Evolutionary conservation across 1,284 basidiomycete genomes (phyloP).

Genomic region (Kwoniella shivajii): DNA sequence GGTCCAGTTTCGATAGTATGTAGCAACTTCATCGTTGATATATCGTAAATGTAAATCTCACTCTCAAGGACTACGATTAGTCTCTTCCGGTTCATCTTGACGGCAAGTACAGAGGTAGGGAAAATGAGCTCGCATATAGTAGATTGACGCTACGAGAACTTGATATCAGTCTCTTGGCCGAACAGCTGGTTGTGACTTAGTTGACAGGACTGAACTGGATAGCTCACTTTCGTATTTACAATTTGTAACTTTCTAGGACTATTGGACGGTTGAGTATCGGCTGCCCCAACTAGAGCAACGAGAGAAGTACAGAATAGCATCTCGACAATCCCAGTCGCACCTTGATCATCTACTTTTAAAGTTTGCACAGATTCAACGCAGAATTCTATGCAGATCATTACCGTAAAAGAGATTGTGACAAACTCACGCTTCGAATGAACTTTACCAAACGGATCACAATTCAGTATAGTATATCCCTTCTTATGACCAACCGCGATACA

Average conservation of each 20-base stretch:
- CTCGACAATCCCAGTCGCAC: conserved; percentile 92
- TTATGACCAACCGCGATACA: conserved; percentile 93
- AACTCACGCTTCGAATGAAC: conserved; percentile 88
- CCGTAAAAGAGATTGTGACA: background rate
- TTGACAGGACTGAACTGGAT: background rate
- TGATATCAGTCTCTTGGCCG: too few species aligned
- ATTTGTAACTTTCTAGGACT: conserved; percentile 93
- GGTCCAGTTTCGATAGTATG: conserved; percentile 97
- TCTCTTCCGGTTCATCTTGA: conserved; percentile 95
- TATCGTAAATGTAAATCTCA: conserved; percentile 99
- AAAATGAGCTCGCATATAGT: conserved; percentile 99
- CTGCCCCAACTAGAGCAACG: conserved; percentile 92
- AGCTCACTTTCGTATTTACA: conserved; percentile 87
- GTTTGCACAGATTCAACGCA: background rate
- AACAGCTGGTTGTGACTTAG: background rate
- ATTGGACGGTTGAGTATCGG: conserved; percentile 76
- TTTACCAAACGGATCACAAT: conserved; percentile 95
- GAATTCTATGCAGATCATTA: background rate
- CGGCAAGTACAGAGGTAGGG: conserved; percentile 90
- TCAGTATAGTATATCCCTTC: conserved; percentile 94
- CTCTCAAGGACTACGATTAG: conserved; percentile 93
- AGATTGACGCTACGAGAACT: conserved; percentile 75
- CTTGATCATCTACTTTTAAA: conserved; percentile 66
- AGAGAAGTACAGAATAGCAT: conserved; percentile 99
- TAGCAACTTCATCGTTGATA: conserved; percentile 95